These are phyloP conservation scores for Geotrichum citri-aurantii DNA, from an alignment of 1,139 yeast genomes.

Conservation along the genomic window DNA sequence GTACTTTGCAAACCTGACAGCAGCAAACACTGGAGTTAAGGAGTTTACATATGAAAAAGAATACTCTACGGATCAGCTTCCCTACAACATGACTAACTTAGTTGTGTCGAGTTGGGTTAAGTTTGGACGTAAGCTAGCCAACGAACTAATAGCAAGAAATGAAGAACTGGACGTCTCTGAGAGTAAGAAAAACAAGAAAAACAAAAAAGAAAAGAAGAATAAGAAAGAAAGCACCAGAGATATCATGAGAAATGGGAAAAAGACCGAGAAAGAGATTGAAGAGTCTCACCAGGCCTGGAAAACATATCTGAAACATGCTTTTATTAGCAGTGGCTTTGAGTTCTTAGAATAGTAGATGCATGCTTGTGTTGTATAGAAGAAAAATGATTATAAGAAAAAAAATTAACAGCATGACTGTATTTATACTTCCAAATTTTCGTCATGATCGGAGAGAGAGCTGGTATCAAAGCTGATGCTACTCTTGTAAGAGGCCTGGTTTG, in stretches of 20 bases:
- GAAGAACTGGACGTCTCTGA: neutral
- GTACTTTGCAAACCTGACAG: slow-evolving; percentile 58
- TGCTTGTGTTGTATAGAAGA: neutral
- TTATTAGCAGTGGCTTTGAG: slow-evolving; percentile 4
- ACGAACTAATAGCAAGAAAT: slow-evolving; percentile 18
- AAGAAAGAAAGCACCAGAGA: slow-evolving; percentile 8
- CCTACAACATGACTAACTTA: slow-evolving; percentile 33
- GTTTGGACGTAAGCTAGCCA: slow-evolving; percentile 49
- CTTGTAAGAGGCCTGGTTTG: neutral
- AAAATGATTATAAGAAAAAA: neutral
- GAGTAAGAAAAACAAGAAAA: neutral
- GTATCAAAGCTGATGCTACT: neutral
- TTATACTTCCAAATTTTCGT: neutral
- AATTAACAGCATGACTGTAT: neutral
- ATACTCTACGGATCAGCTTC: slow-evolving; percentile 58
- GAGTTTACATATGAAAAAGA: slow-evolving; percentile 57
- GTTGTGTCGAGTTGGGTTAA: slow-evolving; percentile 44
- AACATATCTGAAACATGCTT: neutral
- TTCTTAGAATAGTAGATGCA: neutral
- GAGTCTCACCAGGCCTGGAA: slow-evolving; percentile 15
- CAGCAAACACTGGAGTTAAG: slow-evolving; percentile 45
- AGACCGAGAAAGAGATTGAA: slow-evolving; percentile 8
- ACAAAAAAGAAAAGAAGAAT: neutral
- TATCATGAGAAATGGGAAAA: slow-evolving; percentile 15
- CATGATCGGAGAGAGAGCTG: neutral